Evolutionary conservation across 495 filamentous ascomycete species (phyloP).

Genomic region (Penicillium goetzii): DNA sequence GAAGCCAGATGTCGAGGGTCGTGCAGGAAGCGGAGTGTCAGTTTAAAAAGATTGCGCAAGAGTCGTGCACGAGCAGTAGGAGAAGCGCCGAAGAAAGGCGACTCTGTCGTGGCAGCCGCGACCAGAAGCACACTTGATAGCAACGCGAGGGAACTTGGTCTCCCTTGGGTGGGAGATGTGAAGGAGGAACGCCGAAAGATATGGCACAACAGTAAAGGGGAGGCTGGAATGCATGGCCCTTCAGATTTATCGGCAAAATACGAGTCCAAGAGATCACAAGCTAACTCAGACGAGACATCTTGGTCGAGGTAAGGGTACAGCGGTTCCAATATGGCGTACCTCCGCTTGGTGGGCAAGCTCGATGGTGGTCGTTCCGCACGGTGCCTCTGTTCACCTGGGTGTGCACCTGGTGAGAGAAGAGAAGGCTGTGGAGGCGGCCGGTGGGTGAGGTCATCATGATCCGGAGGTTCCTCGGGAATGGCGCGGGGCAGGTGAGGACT

Average conservation of each 20-base stretch:
- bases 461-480: neutral
- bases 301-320: constrained; percentile 1
- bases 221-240: neutral
- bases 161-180: neutral
- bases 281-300: neutral
- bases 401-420: neutral
- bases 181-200: neutral
- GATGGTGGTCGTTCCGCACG: neutral
- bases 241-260: constrained; percentile 2
- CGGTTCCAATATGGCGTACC: neutral
- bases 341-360: neutral
- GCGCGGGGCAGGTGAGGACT: neutral
- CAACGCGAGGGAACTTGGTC: neutral
- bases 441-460: neutral
- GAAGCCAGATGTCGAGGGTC: neutral
- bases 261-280: constrained; percentile 1
- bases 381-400: neutral
- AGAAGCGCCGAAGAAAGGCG: neutral
- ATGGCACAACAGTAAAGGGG: neutral
- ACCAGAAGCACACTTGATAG: neutral
- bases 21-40: neutral
- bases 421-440: neutral
- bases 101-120: neutral
- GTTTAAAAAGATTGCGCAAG: neutral
- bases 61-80: neutral